Conservation (phyloP, 1,139 yeast species). For the Kodamaea fungicola region DNA sequence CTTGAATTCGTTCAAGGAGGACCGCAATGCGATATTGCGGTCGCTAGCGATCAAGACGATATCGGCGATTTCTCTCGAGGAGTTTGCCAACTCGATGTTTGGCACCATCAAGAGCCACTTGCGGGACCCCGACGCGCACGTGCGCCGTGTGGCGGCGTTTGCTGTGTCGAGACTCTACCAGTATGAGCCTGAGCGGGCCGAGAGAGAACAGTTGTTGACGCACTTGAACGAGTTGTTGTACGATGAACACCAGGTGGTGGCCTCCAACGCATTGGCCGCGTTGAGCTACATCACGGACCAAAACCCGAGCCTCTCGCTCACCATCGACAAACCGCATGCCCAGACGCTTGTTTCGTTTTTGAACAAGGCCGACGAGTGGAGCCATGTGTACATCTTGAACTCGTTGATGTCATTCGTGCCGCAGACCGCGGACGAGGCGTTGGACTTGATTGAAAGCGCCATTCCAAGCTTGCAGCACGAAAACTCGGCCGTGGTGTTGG, state of each 20-base stretch:
- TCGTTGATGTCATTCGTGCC: constrained; percentile 74
- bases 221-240: constrained; percentile 55
- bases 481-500: constrained; percentile 78
- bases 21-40: constrained; percentile 30
- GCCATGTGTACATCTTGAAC: constrained; percentile 66
- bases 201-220: constrained; percentile 46
- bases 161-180: constrained; percentile 69
- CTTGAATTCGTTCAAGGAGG: constrained; percentile 49
- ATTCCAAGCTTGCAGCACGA: constrained; percentile 77
- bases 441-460: constrained; percentile 61
- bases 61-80: constrained; percentile 54
- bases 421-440: constrained; percentile 60
- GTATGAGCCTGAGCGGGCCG: constrained; percentile 46
- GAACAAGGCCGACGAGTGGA: constrained; percentile 73
- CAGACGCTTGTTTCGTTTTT: constrained; percentile 47
- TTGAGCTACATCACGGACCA: constrained; percentile 63
- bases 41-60: constrained; percentile 63
- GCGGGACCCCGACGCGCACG: constrained; percentile 53
- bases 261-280: constrained; percentile 71
- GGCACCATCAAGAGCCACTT: constrained; percentile 30
- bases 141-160: constrained; percentile 68
- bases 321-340: constrained; percentile 57
- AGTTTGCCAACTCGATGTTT: constrained; percentile 41
- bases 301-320: constrained; percentile 45
- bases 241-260: constrained; percentile 60